Base-by-base conservation (phyloP, 768 basidiomycete species). In the Pleurotus djamor region DNA sequence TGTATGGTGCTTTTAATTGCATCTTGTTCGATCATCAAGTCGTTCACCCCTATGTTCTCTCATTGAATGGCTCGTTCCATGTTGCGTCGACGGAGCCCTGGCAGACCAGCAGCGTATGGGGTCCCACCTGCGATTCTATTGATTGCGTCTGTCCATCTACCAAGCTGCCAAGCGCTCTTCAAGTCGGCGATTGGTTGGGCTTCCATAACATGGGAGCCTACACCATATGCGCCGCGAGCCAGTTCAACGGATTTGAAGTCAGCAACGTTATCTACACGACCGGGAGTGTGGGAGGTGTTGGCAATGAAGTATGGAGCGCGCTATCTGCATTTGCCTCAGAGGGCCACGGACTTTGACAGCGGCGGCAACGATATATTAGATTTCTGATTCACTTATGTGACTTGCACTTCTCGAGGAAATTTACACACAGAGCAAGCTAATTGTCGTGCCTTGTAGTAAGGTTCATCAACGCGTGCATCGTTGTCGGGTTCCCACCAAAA, bases 121-220 rank as follows among this genome's bases (percentile, higher is more conserved):
- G 97, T 10, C 97, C 96, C 48, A 99, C 97, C 7, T 98, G 96
- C 80, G 97, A 98, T 70, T 94, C 92, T 36, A 93, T 99, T 68
- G 97, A 99, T 76, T 91, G 91, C 69, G 94, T 99, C 59, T 88
- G 81, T 68, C 79, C 80, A 65, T 80, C 75, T 60, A 80, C 79
- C 55, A 78, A 72, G 67, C 79, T 92, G 62, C 94, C 92, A 3
- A 74, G 73, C 34, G 81, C 81, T 1, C 79, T 98, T 56, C 81
- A 83, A 60, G 94, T 97, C 5, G 97, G 97, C 5, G 97, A 99
- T 71, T 99, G 97, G 97, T 83, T 99, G 14, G 92, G 90, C n/a
- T 99, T 96, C 76, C 88, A 89, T 59, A 88, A 93, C 70, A 98
- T 99, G 97, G 97, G 97, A 34, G 97, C 97, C 35, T 99, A 99